A percentile compares a stretch with the other conserved stretches of the same genome.
Evolutionary conservation across 371 early-diverging fungal species (phyloP).

Genomic region (Chytridium lagenaria): DNA sequence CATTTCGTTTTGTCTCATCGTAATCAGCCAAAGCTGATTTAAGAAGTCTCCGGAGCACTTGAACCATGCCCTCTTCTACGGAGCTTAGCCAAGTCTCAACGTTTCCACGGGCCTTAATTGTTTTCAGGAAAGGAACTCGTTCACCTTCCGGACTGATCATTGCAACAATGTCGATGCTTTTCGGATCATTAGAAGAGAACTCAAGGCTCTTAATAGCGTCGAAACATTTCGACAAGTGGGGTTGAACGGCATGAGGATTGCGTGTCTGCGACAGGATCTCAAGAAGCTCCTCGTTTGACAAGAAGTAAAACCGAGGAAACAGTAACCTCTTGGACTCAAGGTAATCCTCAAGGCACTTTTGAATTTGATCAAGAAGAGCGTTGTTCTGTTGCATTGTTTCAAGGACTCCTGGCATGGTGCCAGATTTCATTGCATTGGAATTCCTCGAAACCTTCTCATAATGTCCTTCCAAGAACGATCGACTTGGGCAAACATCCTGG

Average conservation of each 20-base stretch:
- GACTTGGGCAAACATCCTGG: conserved; percentile 63
- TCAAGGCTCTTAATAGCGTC: conserved; percentile 64
- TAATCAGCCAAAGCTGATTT: conserved; percentile 57
- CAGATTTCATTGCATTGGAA: conserved; percentile 63
- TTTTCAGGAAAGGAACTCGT: conserved; percentile 56
- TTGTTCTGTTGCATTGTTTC: conserved; percentile 65
- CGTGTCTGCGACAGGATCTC: conserved; percentile 63
- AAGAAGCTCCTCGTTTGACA: conserved; percentile 66
- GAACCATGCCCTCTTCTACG: conserved; percentile 64
- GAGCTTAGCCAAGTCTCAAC: conserved; percentile 65
- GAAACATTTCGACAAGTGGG: conserved; percentile 64
- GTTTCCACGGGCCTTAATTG: conserved; percentile 63
- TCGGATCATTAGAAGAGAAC: conserved; percentile 57
- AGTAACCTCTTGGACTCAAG: conserved; percentile 62
- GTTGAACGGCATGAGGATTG: conserved; percentile 66
- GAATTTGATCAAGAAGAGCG: conserved; percentile 60
- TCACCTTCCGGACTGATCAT: conserved; percentile 66
- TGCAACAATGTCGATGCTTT: conserved; percentile 60
- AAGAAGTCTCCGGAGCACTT: conserved; percentile 50
- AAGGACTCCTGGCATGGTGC: conserved; percentile 59
- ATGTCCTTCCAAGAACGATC: conserved; percentile 63
- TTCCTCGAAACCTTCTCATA: conserved; percentile 59
- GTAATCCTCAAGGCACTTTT: conserved; percentile 66
- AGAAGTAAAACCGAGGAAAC: conserved; percentile 66
- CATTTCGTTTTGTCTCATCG: conserved; percentile 51